Evolutionary conservation across 352 stramenopile genomes (phyloP), one percentile per base, ranked within the genome.

Genomic region (Hyaloperonospora arabidopsidis): DNA sequence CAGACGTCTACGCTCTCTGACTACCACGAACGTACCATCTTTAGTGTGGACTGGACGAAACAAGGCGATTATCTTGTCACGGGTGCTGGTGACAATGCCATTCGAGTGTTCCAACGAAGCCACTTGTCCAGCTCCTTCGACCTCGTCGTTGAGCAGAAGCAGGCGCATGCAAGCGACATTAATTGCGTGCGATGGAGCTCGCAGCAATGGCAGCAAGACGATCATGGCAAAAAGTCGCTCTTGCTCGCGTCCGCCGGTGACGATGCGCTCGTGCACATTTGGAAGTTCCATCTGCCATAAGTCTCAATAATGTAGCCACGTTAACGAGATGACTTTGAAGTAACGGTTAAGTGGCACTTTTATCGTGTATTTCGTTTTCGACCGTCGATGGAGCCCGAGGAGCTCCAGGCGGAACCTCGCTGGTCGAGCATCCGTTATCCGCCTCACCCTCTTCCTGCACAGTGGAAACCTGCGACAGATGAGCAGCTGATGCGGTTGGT

Each of bases 1-100:
- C 84, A 86, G 50, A 81, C 86, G 0, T 69, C 87, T 0, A 76
- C 73, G 35, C 59, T 98, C 12, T 65, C 84, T 1, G 77, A 87
- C 28, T 82, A 79, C 29, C 95, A 98, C 70, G 77, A 84, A 17
- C 76, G 78, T 40, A 89, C 89, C 1, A 84, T 98, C 19, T 98
- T 97, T 63, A 93, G 70, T 48, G 72, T 98, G 8, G 85, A 98
- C 68, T 99, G 93, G 85, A 89, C 79, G 15, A 73, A 74, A 13
- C 71, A 87, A 5, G 81, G 93, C 54, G 83, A 95, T 45, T 76
- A 87, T 13, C 70, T 98, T 13, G 89, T 82, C 25, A 97, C 91
- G 0, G 86, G 81, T 23, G 93, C 88, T 12, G 90, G 74, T 0
- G 96, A 98, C 58, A 87, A 98, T 61, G 59, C 64, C 2, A 95